These are phyloP conservation scores for Tillandsia fasciculata DNA, from an alignment of 176 grass and related monocot genomes.

Conservation along the genomic window DNA sequence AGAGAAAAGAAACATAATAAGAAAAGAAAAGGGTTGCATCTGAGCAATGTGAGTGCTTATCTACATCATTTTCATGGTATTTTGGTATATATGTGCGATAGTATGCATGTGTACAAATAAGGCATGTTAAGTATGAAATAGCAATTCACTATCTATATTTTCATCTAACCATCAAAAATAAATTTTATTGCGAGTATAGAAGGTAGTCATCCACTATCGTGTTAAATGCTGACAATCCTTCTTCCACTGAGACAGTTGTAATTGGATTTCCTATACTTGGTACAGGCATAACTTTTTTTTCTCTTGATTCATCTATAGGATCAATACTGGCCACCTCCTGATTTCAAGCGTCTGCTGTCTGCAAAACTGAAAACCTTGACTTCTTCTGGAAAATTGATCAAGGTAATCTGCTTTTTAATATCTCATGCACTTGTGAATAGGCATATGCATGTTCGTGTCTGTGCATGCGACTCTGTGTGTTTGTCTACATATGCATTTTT, in stretches of 20 bases:
- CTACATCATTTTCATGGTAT: neutral
- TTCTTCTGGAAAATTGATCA: constrained; percentile 61
- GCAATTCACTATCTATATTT: neutral
- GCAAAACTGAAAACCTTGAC: constrained; percentile 61
- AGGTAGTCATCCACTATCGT: neutral
- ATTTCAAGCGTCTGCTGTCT: constrained; percentile 68
- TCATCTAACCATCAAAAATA: neutral
- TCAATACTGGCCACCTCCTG: constrained; percentile 43
- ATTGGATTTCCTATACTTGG: neutral
- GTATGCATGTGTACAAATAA: neutral
- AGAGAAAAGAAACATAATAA: neutral
- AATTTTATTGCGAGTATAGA: neutral
- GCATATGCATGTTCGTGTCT: neutral
- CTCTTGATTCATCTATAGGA: constrained; percentile 14
- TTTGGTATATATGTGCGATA: neutral
- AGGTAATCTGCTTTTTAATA: constrained; percentile 31
- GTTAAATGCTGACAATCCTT: neutral
- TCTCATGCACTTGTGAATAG: neutral
- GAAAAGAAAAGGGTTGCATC: neutral
- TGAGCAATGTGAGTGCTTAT: neutral
- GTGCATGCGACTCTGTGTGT: neutral
- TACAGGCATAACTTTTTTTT: constrained; percentile 11
- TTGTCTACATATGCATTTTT: neutral
- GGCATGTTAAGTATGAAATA: neutral
- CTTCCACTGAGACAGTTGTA: neutral